phyloP scores from a whole-genome alignment of 129 eudicot genomes.

The Mikania micrantha region DNA sequence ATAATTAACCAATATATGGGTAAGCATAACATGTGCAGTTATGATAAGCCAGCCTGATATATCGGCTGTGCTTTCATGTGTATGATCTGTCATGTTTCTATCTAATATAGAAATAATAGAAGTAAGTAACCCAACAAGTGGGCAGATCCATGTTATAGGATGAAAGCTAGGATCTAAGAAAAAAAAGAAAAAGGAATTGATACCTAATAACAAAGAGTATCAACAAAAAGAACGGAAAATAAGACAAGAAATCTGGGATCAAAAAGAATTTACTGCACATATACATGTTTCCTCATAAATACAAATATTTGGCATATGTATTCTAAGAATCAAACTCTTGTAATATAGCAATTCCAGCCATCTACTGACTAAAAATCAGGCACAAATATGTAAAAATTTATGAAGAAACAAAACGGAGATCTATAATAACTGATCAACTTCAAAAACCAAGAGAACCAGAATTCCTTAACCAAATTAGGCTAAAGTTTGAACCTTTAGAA shows the following conservation, averaged over 20 bases:
- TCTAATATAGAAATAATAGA: background rate
- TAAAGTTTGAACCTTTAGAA: conserved; percentile 1
- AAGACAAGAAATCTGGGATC: background rate
- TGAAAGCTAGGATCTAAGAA: background rate
- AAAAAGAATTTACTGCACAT: conserved; percentile 65
- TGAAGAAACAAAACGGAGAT: conserved; percentile 13
- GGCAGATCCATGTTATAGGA: conserved; percentile 7
- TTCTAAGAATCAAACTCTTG: conserved; percentile 31
- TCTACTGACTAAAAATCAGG: conserved; percentile 29
- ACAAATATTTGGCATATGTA: conserved; percentile 32
- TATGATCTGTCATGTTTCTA: background rate
- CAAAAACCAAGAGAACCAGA: conserved; percentile 16
- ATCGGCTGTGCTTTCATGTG: background rate
- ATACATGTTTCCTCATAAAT: conserved; percentile 38
- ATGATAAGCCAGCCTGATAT: background rate
- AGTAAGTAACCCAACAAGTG: background rate
- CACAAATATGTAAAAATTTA: conserved; percentile 11
- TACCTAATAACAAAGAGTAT: background rate
- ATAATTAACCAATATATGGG: background rate
- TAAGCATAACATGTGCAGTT: background rate
- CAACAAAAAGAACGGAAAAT: background rate
- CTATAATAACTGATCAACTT: background rate
- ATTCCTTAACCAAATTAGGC: conserved; percentile 17
- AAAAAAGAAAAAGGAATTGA: background rate
- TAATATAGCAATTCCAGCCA: conserved; percentile 30